These are phyloP conservation scores for Lolium multiflorum DNA, from an alignment of 176 grass and related monocot genomes.

Conservation along the genomic window DNA sequence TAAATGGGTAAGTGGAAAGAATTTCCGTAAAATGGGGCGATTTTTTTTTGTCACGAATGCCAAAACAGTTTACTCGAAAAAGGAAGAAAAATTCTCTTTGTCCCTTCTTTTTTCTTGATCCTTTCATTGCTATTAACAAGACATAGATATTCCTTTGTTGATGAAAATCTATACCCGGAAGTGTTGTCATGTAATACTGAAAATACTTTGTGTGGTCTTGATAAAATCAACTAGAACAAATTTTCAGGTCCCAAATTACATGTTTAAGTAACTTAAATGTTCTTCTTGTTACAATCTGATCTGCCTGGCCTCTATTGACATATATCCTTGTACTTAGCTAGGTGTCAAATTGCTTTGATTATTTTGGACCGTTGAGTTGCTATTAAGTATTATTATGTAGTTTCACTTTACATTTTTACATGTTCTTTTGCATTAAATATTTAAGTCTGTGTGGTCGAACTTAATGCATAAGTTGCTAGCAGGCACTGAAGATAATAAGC, in stretches of 20 bases:
- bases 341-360: conserved; percentile 20
- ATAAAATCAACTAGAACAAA: conserved; percentile 32
- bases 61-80: background rate
- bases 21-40: background rate
- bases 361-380: conserved; percentile 4
- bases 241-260: background rate
- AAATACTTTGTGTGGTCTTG: conserved; percentile 2
- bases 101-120: background rate
- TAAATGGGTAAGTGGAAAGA: background rate
- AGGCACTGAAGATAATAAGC: conserved; percentile 88
- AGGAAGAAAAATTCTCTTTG: background rate
- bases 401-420: conserved; percentile 24
- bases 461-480: conserved; percentile 41
- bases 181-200: conserved; percentile 28
- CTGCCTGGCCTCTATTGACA: background rate
- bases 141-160: background rate
- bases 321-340: conserved; percentile 24
- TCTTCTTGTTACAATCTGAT: conserved; percentile 35
- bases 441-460: background rate
- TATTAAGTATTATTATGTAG: background rate
- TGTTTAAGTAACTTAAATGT: conserved; percentile 15
- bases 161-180: conserved; percentile 23
- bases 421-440: conserved; percentile 5
- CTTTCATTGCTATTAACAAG: conserved; percentile 33
- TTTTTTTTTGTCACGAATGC: background rate